Base-by-base conservation (phyloP, 2,329 filamentous ascomycete genomes). In the Penicillium frequentans region DNA sequence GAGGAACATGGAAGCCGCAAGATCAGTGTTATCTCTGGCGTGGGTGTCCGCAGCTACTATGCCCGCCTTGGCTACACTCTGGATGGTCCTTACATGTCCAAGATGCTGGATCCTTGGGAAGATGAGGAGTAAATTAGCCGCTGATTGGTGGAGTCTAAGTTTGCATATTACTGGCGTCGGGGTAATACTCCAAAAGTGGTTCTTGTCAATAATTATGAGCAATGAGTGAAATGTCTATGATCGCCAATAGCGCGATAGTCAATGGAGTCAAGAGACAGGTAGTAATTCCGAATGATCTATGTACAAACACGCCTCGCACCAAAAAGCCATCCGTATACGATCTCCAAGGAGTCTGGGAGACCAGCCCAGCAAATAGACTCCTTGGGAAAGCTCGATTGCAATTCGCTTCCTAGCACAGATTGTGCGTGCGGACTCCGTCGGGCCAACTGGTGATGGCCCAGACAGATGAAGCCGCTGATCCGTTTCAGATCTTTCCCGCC, bases 21-120 rank as follows among this genome's bases (percentile, higher is more conserved):
- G 82, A 91, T 99, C 55, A 95, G 91, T 70, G 92, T 99, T 64
- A 99, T 99, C 59, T 96, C 92, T n/a, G 95, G 95, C 29, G 93
- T 99, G 8, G 95, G 95, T 13, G 96, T 98, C 19, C 83, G 95
- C 70, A 96, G 91, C 70, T 99, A 99, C 73, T 99, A 99, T 73
- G 88, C 85, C 62, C 93, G 93, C 74, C 82, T 99, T 31, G 95
- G 95, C 1, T 99, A 97, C 78, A 91, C 86, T 82, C 82, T 99
- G 29, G 95, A 99, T 73, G 95, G 95, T 10, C 91, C 90, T 11
- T 96, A 96, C 63, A 91, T 82, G 79, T 81, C 78, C 59, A 82
- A 82, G 68, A 77, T 74, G 73, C 64, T 81, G 49, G 73, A 75
- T 47, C 74, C 74, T 24, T 66, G 76, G 52, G 73, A 76, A 31